Percentiles rank a stretch among this genome's conserved stretches.
Evolutionary conservation across 2,329 filamentous ascomycete genomes (phyloP).

Genomic region (Sodiomyces alkalinus): DNA sequence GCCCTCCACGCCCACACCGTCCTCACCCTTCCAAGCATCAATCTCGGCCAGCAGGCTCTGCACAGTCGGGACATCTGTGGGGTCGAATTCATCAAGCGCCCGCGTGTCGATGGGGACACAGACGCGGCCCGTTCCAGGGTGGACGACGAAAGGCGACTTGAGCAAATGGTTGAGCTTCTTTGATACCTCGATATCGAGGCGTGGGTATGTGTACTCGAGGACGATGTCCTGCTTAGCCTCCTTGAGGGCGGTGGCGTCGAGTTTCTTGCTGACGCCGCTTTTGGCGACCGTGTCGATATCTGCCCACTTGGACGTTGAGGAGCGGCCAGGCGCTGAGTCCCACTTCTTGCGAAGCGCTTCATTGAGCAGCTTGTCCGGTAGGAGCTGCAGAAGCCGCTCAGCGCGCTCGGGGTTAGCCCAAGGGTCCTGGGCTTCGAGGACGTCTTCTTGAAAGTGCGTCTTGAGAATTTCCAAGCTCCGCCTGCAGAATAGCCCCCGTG

Average conservation of each 20-base stretch:
- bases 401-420: conserved; percentile 58
- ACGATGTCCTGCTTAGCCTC: conserved; percentile 94
- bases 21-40: conserved; percentile 53
- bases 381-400: conserved; percentile 64
- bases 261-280: conserved; percentile 52
- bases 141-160: conserved; percentile 91
- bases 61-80: conserved; percentile 77
- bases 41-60: conserved; percentile 71
- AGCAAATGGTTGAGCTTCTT: conserved; percentile 98
- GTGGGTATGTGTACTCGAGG: conserved; percentile 93
- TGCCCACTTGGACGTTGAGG: conserved; percentile 74
- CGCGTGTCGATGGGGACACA: conserved; percentile 84
- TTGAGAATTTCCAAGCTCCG: conserved; percentile 78
- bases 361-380: conserved; percentile 66
- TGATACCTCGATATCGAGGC: conserved; percentile 90
- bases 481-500: conserved; percentile 22
- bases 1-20: no score
- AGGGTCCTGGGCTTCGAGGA: conserved; percentile 75
- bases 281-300: conserved; percentile 83
- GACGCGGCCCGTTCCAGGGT: conserved; percentile 84
- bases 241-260: conserved; percentile 59
- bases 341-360: conserved; percentile 79
- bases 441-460: conserved; percentile 67
- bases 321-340: conserved; percentile 65
- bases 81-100: conserved; percentile 69